Evolutionary conservation across 306 rosid species (phyloP), one percentile per base, ranked within the genome.

Genomic region (Trifolium subterraneum): DNA sequence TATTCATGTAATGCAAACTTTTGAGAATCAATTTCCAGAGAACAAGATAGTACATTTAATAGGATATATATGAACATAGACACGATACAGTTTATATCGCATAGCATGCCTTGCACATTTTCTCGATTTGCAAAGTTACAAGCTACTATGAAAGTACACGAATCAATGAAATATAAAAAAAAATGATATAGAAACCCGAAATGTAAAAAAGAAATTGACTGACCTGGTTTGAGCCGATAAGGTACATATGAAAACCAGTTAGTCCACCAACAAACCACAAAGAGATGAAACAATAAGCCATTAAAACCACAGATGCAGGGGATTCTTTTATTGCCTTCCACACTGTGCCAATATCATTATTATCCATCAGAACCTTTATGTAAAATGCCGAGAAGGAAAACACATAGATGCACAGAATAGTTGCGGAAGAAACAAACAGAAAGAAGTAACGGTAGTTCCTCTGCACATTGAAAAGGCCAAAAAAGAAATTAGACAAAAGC

Each of bases 241-340:
- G 96, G 88, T 93, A 93, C 79, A 88, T 71, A 81, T 93, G 98
- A 80, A 90, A 93, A 76, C 96, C 97, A 31, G 97, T 90, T 69
- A 93, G 83, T 61, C 98, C 98, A 79, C 97, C 98, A 80, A 93
- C 96, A 81, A 93, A 93, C 98, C 97, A 93, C 48, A 90, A 81
- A 39, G 96, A 85, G 73, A 93, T 82, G 83, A 89, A 93, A 81
- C 90, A 90, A 75, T 88, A 93, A 36, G 82, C 90, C 93, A 93
- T 90, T 70, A 93, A 83, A 71, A 93, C 81, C 78, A 90, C 91
- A 33, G 98, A 90, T 25, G 88, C 88, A 52, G 97, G 98, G 55
- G 98, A 93, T 61, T 93, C 91, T 87, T 83, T 85, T 88, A 93
- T 88, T 13, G 96, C 98, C 83, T 78, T 89, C 98, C 96, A 90